A percentile compares a stretch with the other conserved stretches of the same genome.
Evolutionary conservation across 129 eudicot species (phyloP).

Genomic region (Scalesia atractyloides): DNA sequence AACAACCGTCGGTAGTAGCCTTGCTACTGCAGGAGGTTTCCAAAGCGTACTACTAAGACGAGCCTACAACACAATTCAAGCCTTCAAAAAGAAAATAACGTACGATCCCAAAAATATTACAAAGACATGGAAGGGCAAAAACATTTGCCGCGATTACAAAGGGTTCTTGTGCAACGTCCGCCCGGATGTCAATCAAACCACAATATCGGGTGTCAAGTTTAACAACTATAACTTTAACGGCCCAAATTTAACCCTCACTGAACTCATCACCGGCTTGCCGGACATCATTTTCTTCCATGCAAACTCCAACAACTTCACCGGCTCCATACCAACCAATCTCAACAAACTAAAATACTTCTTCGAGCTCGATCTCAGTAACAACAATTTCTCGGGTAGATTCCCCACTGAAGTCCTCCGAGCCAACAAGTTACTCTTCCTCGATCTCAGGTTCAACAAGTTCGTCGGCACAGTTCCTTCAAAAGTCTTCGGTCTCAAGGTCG

Average conservation of each 20-base stretch:
- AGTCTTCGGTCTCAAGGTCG: slow-evolving; percentile 36
- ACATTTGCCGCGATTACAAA: slow-evolving; percentile 40
- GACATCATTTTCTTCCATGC: slow-evolving; percentile 57
- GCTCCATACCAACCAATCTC: slow-evolving; percentile 23
- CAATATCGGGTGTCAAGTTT: slow-evolving; percentile 42
- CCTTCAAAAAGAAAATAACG: slow-evolving; percentile 29
- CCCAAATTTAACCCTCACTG: slow-evolving; percentile 20
- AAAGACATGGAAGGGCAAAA: slow-evolving; percentile 39
- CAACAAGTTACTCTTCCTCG: slow-evolving; percentile 31
- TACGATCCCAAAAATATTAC: slow-evolving; percentile 38
- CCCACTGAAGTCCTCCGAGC: slow-evolving; percentile 32
- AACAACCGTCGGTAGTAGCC: slow-evolving; percentile 29
- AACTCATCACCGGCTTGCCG: slow-evolving; percentile 28
- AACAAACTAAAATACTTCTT: slow-evolving; percentile 18
- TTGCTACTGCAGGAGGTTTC: slow-evolving; percentile 3
- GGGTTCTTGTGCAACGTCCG: slow-evolving; percentile 42
- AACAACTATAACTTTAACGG: slow-evolving; percentile 36
- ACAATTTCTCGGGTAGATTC: slow-evolving; percentile 36
- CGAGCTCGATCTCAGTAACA: slow-evolving; percentile 55
- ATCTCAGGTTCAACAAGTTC: slow-evolving; percentile 45
- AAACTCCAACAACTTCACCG: slow-evolving; percentile 49
- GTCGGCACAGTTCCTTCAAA: slow-evolving; percentile 39
- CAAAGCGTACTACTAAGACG: slow-evolving; percentile 21
- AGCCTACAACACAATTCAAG: slow-evolving; percentile 31
- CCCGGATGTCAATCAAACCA: slow-evolving; percentile 3